Evolutionary conservation across 2,329 filamentous ascomycete species (phyloP), one percentile per base, ranked within the genome.

Genomic region (Rutstroemia sp.): DNA sequence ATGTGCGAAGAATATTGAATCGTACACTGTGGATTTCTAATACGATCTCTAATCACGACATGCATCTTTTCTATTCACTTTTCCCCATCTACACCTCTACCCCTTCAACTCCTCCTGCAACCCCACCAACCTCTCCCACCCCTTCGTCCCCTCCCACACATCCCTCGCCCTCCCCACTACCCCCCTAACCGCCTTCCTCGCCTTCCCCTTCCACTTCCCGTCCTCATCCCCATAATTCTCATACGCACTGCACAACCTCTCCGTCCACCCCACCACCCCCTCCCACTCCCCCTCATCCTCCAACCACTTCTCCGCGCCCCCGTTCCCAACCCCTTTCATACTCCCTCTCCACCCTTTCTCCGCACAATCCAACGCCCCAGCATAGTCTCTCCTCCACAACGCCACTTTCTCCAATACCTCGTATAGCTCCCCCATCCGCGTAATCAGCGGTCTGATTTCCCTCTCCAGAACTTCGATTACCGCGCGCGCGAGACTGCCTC

Each of bases 311-410:
- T 67, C 75, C 67, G 73, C 68, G 39, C 27, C 27, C 27, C 27
- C 27, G 27, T 8, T 30, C 27, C 27, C 27, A 7, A 30, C 8
- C 9, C 8, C 27, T 8, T 46, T 47, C 69, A 72, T 67, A 27
- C 82, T 75, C 0, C 87, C 83, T 2, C 94, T 81, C 92, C 92
- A 99, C 0, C 87, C 89, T 68, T 92, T 92, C 73, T 97, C 94
- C 30, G 92, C 83, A 1, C 89, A 89, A 5, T 91, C 87, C 1
- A 97, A 77, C 4, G 92, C 89, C 1, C 84, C 84, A 0, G 75
- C 73, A 1, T 86, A 88, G 53, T 88, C 86, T 2, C 81, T 73
- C 7, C 84, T 80, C 83, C 90, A 96, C 14, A 86, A 76, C 4
- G 89, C 83, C 16, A 95, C 75, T 5, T 84, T 82, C 0, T 85